phyloP scores from a whole-genome alignment of 1,139 yeast species.

The Arxiozyma telluris region DNA sequence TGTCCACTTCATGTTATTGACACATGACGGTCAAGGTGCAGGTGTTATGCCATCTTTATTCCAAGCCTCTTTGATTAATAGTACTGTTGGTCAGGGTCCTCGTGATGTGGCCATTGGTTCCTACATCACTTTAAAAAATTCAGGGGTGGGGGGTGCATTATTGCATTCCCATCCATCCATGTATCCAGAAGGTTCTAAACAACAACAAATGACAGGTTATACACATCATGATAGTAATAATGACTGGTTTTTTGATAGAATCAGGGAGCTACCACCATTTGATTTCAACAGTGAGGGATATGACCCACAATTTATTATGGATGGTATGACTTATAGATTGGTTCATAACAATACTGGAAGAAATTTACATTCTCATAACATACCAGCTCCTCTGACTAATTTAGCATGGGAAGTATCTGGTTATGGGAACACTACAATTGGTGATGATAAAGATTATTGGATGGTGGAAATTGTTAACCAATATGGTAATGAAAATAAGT shows the following conservation, averaged over 20 bases:
- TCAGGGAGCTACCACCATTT: slow-evolving; percentile 51
- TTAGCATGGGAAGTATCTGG: slow-evolving; percentile 79
- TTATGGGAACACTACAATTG: slow-evolving; percentile 79
- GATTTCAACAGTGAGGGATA: slow-evolving; percentile 34
- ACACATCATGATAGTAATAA: slow-evolving; percentile 88
- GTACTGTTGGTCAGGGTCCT: slow-evolving; percentile 78
- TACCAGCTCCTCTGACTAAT: slow-evolving; percentile 72
- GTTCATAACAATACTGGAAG: slow-evolving; percentile 77
- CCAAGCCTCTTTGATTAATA: slow-evolving; percentile 85
- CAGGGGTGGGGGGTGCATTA: slow-evolving; percentile 86
- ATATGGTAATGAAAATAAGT: slow-evolving; percentile 57
- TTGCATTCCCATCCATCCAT: slow-evolving; percentile 92
- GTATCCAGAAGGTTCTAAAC: slow-evolving; percentile 90
- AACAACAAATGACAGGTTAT: slow-evolving; percentile 93
- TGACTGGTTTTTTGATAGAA: slow-evolving; percentile 78
- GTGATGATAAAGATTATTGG: slow-evolving; percentile 94
- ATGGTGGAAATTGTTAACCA: slow-evolving; percentile 78
- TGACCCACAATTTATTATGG: slow-evolving; percentile 49
- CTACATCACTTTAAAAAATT: slow-evolving; percentile 76
- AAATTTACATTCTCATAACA: slow-evolving; percentile 81
- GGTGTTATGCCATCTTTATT: slow-evolving; percentile 94
- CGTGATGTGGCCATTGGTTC: slow-evolving; percentile 75
- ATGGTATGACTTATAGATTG: slow-evolving; percentile 71
- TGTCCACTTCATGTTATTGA: slow-evolving; percentile 62
- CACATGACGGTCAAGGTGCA: slow-evolving; percentile 85